phyloP scores from a whole-genome alignment of 805 yeast genomes.

The Ogataea chonburiensis region DNA sequence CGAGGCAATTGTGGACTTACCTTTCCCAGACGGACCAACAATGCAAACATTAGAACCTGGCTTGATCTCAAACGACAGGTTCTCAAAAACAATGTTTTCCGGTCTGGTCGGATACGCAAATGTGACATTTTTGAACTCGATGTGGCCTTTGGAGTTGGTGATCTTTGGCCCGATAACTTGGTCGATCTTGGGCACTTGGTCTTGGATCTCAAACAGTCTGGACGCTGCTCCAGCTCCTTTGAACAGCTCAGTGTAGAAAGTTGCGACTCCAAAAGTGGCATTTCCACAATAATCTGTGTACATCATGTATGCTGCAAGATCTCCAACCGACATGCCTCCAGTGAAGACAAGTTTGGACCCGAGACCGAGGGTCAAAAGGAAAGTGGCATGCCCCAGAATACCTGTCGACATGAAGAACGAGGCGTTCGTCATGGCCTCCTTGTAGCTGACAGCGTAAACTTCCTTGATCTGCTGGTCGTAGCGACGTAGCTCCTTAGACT shows the following conservation, averaged over 20 bases:
- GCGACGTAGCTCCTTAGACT: slow-evolving; percentile 68
- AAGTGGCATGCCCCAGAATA: slow-evolving; percentile 76
- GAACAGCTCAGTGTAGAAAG: slow-evolving; percentile 91
- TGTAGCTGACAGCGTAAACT: slow-evolving; percentile 68
- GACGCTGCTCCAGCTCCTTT: slow-evolving; percentile 97
- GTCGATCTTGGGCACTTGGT: slow-evolving; percentile 70
- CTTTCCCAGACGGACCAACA: slow-evolving; percentile 95
- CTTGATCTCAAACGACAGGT: slow-evolving; percentile 59
- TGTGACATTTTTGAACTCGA: slow-evolving; percentile 63
- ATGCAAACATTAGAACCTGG: slow-evolving; percentile 90
- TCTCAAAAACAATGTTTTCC: slow-evolving; percentile 61
- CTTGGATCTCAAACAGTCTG: slow-evolving; percentile 82
- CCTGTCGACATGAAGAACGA: slow-evolving; percentile 79
- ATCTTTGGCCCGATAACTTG: slow-evolving; percentile 61
- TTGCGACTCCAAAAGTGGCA: slow-evolving; percentile 87
- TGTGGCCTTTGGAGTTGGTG: slow-evolving; percentile 46
- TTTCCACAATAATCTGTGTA: slow-evolving; percentile 93
- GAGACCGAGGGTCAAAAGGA: slow-evolving; percentile 69
- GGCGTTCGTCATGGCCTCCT: slow-evolving; percentile 80
- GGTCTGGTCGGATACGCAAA: slow-evolving; percentile 89
- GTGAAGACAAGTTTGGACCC: slow-evolving; percentile 78
- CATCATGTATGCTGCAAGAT: slow-evolving; percentile 89
- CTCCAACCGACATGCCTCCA: slow-evolving; percentile 82
- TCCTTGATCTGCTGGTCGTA: slow-evolving; percentile 71
- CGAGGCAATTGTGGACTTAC: slow-evolving; percentile 87